Conservation (phyloP, 2,329 filamentous ascomycete genomes). For the Fusarium napiforme region DNA sequence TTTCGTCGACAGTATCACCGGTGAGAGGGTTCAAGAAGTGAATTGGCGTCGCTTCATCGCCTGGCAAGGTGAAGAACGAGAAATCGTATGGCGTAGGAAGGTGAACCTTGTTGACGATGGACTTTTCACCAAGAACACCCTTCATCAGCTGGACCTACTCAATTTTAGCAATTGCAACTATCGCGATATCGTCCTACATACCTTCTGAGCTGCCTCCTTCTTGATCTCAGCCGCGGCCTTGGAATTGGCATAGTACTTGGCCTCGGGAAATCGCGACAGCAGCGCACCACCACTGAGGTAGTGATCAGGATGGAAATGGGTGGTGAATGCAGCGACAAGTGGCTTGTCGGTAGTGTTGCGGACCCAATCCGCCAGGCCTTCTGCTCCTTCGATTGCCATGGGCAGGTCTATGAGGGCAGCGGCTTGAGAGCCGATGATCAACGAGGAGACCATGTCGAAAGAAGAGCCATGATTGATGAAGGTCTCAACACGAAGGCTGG, state of each 20-base stretch:
- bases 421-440: not conserved
- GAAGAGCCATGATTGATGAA: not conserved
- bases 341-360: not conserved
- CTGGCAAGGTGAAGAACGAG: not conserved
- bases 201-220: not conserved
- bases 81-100: not conserved
- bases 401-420: not conserved
- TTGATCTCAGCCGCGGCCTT: not conserved
- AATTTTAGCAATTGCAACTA: fast-evolving
- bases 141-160: not conserved
- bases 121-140: not conserved
- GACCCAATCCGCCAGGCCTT: not conserved
- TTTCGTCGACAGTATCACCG: fast-evolving
- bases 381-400: not conserved
- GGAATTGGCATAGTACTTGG: not conserved
- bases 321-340: not conserved
- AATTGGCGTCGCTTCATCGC: not conserved
- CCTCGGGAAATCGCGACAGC: not conserved
- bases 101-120: not conserved
- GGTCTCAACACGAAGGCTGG: not conserved
- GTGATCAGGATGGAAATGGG: not conserved
- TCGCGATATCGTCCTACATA: fast-evolving
- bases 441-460: not conserved
- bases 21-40: not conserved
- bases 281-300: not conserved